Base-by-base conservation (phyloP, 345 rosid species). In the Heritiera littoralis region DNA sequence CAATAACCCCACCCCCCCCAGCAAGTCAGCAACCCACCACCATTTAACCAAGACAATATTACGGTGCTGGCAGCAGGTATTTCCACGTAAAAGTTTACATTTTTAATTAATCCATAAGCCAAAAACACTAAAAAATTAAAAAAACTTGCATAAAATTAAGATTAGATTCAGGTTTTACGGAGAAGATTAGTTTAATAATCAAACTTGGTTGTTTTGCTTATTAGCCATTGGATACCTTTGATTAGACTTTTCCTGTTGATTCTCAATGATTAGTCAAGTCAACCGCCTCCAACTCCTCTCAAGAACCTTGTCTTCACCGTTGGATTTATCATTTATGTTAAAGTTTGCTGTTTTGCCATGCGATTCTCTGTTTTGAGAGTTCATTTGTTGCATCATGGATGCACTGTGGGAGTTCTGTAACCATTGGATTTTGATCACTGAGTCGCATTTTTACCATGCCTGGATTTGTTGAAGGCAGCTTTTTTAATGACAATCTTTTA, bases 251-350 rank as follows among this genome's bases (percentile, higher is more conserved):
- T 60, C n/a, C 14, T 15, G 10, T 38, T 18, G 32, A 52, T 18
- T 54, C 49, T 38, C 35, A 38, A 73, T 73, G 64, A 55, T 73
- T 10, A 35, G 63, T 73, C 35, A 35, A 55, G 64, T 73, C 76
- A 38, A 73, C 18, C 7, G 35, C 38, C 35, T 41, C 5, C 64
- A 8, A 28, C 76, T 17, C 49, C 5, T 54, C 18, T 54, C 10
- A 55, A 54, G 64, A 72, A 35, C 49, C 32, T 32, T 18, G 49
- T 55, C 49, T 72, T 55, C 48, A 38, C 32, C 17, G 17, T 55
- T 54, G 76, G 64, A 38, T 72, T 55, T 55, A 55, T 46, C 49
- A 38, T 72, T 55, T 55, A 55, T 46, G 18, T 55, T 73, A n/a
- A 73, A 55, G 6, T 2, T 18, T 73, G 77, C n/a, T n/a, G 43